Conservation (phyloP, 2,329 filamentous ascomycete species). For the Neospermospora avenae region DNA sequence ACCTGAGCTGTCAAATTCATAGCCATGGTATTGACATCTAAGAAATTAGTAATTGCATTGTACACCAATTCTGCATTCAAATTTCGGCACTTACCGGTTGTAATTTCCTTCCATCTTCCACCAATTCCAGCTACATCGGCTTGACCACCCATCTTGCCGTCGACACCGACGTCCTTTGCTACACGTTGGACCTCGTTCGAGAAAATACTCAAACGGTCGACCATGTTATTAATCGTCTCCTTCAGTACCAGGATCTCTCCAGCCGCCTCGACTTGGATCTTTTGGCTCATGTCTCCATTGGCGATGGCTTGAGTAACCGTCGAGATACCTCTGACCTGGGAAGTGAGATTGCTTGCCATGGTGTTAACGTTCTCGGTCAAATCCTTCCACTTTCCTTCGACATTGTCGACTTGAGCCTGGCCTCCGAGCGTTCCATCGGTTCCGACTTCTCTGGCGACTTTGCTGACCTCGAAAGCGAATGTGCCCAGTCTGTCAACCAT, state of each 20-base stretch:
- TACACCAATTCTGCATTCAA: background rate
- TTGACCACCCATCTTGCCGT: conserved; percentile 97
- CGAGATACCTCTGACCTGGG: conserved; percentile 83
- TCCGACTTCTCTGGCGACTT: conserved; percentile 91
- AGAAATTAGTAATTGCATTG: background rate
- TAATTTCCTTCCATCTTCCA: conserved; percentile 97
- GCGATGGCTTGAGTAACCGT: conserved; percentile 93
- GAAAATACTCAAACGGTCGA: conserved; percentile 90
- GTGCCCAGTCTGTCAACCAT: conserved; percentile 98
- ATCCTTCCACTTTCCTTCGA: conserved; percentile 98
- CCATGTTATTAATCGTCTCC: conserved; percentile 99
- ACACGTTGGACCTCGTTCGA: conserved; percentile 95
- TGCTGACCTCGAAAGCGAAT: conserved; percentile 95
- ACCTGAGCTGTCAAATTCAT: conserved; percentile 90
- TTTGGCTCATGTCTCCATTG: conserved; percentile 91
- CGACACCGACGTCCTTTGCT: conserved; percentile 93
- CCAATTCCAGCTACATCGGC: conserved; percentile 91
- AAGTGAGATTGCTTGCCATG: conserved; percentile 66
- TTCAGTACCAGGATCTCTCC: conserved; percentile 93
- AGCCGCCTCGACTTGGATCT: conserved; percentile 91
- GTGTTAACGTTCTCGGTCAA: conserved; percentile 87
- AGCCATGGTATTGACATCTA: conserved; percentile 38
- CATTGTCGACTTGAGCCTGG: conserved; percentile 89
- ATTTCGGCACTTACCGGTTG: conserved; percentile 58
- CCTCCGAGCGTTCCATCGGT: conserved; percentile 93